Conservation (phyloP, 805 yeast genomes). For the Starmerella vitae region DNA sequence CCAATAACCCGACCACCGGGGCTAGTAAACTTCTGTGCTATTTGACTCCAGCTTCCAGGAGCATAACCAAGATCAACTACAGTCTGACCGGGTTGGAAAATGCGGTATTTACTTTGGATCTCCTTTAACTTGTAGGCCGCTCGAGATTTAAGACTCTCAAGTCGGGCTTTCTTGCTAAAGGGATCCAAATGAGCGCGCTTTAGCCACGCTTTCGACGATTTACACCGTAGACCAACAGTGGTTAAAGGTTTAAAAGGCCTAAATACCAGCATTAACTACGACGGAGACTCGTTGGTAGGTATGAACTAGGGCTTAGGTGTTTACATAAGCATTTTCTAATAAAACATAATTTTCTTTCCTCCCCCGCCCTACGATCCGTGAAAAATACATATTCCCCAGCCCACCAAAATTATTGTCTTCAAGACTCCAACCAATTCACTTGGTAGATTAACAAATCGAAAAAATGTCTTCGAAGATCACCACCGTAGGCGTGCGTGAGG, state of each 20-base stretch:
- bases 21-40: constrained; percentile 43
- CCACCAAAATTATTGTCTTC: neutral
- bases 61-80: constrained; percentile 82
- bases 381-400: neutral
- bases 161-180: constrained; percentile 54
- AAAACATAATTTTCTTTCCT: neutral
- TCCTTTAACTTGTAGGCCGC: constrained; percentile 85
- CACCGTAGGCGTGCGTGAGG: constrained; percentile 87
- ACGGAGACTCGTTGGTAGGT: neutral
- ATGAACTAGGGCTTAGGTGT: neutral
- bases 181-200: constrained; percentile 53
- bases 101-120: constrained; percentile 46
- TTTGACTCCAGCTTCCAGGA: constrained; percentile 93
- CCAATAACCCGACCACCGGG: constrained; percentile 53
- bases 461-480: constrained; percentile 53
- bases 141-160: constrained; percentile 53
- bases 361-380: too few relatives aligned
- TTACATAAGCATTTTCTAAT: neutral
- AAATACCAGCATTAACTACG: too few relatives aligned
- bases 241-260: too few relatives aligned
- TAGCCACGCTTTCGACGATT: constrained; percentile 60
- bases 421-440: constrained; percentile 21
- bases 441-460: constrained; percentile 23
- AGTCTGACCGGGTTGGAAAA: constrained; percentile 44
- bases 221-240: neutral